phyloP scores from a whole-genome alignment of 495 filamentous ascomycete species.

The Tuber melanosporum region DNA sequence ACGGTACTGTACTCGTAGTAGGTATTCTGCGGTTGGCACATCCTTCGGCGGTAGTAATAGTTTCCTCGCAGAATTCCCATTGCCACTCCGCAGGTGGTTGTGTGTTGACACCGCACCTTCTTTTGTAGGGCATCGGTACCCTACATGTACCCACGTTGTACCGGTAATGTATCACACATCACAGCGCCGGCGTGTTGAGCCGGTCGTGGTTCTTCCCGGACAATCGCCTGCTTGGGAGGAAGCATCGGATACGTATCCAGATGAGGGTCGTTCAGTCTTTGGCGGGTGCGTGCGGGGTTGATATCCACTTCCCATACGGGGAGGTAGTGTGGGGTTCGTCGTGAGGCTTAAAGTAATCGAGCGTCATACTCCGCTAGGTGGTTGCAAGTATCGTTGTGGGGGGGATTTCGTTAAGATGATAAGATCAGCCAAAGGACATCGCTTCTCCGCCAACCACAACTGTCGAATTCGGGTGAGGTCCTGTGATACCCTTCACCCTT shows the following conservation, averaged over 20 bases:
- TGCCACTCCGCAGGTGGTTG: not conserved
- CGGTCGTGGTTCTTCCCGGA: not conserved
- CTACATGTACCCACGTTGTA: not conserved
- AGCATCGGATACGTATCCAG: not conserved
- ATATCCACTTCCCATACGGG: not conserved
- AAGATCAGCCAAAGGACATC: not conserved
- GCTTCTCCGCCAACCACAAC: not conserved
- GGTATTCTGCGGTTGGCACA: not conserved
- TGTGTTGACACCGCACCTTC: not conserved
- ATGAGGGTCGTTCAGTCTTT: not conserved
- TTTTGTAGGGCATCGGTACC: not conserved
- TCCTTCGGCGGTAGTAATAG: not conserved
- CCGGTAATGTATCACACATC: not conserved
- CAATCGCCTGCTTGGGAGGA: not conserved
- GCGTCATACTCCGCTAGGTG: not conserved
- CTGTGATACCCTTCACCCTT: not conserved
- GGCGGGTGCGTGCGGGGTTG: not conserved
- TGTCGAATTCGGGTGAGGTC: not conserved
- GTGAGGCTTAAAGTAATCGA: not conserved
- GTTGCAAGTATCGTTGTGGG: not conserved
- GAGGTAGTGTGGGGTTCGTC: not conserved
- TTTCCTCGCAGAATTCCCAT: not conserved
- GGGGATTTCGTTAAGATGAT: not conserved
- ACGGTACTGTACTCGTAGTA: not conserved
- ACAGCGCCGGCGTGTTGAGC: not conserved